Evolutionary conservation across 352 stramenopile genomes (phyloP).

Genomic region (Phytophthora pinifolia): DNA sequence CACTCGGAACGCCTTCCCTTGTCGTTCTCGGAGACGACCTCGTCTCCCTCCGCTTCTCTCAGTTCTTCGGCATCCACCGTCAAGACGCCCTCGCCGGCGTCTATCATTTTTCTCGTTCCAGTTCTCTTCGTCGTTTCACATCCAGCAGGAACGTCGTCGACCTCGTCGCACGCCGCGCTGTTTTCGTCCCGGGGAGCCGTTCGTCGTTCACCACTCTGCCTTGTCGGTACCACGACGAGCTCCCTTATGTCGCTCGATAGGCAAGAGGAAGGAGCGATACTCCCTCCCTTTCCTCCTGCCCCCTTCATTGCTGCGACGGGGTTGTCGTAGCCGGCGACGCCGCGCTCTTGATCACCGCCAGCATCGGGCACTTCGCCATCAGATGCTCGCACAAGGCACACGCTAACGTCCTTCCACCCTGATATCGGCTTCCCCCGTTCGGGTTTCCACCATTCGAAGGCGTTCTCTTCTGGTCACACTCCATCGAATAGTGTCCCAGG

Average conservation of each 20-base stretch:
- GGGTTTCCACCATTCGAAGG: too few relatives aligned
- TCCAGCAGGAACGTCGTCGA: too few relatives aligned
- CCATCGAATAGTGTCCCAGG: not conserved
- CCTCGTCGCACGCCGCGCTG: too few relatives aligned
- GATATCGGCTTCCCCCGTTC: not conserved
- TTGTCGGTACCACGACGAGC: too few relatives aligned
- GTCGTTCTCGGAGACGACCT: too few relatives aligned
- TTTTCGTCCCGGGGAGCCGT: too few relatives aligned
- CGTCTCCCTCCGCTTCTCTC: too few relatives aligned
- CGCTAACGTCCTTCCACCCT: not conserved
- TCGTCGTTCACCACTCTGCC: too few relatives aligned
- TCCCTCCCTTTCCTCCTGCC: constrained; percentile 2
- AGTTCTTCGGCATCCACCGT: too few relatives aligned
- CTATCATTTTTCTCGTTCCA: too few relatives aligned
- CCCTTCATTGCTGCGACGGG: not conserved
- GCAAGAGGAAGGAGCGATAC: constrained; percentile 9
- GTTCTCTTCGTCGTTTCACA: too few relatives aligned
- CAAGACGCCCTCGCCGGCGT: not conserved
- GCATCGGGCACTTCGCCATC: not conserved
- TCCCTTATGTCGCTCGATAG: not conserved
- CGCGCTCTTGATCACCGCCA: not conserved
- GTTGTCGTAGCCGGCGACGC: not conserved
- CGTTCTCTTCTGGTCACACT: not conserved
- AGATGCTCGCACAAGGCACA: not conserved
- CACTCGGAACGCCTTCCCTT: too few relatives aligned